Evolutionary conservation across 2,329 filamentous ascomycete species (phyloP).

Genomic region (Fusarium chuoi): DNA sequence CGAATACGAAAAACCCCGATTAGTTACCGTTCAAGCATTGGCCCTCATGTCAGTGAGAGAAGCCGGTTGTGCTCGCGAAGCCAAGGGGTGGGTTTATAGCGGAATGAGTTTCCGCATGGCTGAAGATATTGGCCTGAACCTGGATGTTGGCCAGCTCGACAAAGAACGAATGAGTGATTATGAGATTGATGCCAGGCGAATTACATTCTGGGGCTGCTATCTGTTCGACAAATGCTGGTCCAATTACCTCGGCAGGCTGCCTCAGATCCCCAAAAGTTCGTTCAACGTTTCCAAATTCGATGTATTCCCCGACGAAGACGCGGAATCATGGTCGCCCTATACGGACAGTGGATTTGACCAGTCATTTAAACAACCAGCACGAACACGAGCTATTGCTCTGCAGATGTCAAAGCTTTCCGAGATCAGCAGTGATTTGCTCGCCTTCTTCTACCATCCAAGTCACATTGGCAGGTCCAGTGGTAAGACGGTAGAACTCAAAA

Average conservation of each 20-base stretch:
- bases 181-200: conserved; percentile 86
- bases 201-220: conserved; percentile 98
- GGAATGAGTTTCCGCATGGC: conserved; percentile 99
- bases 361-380: conserved; percentile 78
- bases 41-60: conserved; percentile 97
- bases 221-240: conserved; percentile 99
- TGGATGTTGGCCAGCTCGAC: conserved; percentile 77
- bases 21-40: conserved; percentile 92
- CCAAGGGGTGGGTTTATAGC: conserved; percentile 97
- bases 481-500: conserved; percentile 88
- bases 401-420: conserved; percentile 88
- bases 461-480: conserved; percentile 71
- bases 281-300: conserved; percentile 90
- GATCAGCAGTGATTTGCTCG: conserved; percentile 90
- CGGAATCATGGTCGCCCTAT: conserved; percentile 87
- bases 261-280: conserved; percentile 82
- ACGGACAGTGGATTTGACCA: conserved; percentile 83
- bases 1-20: conserved; percentile 87
- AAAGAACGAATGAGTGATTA: conserved; percentile 74
- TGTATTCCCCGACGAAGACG: conserved; percentile 89
- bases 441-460: conserved; percentile 90
- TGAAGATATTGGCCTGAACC: conserved; percentile 89
- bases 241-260: conserved; percentile 92
- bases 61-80: conserved; percentile 92
- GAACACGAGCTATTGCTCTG: conserved; percentile 83